Conservation (phyloP, 139 green algal species). For the Haematococcus sp. region DNA sequence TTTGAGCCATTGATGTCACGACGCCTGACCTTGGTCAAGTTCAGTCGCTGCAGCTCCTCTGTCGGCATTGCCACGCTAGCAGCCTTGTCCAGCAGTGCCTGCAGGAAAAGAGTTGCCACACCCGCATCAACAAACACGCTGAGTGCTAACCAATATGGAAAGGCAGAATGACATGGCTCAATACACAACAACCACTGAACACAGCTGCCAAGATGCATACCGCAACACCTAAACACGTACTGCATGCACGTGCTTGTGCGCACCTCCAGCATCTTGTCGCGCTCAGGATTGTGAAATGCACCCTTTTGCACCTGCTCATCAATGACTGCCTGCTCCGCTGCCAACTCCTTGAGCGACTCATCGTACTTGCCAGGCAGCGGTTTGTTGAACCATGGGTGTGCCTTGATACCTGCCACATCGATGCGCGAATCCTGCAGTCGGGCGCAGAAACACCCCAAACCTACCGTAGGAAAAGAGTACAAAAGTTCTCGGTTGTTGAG, state of each 20-base stretch:
- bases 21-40: slow-evolving; percentile 30
- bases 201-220: too few species aligned
- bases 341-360: slow-evolving; percentile 18
- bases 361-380: slow-evolving; percentile 34
- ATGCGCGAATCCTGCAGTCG: slow-evolving; percentile 45
- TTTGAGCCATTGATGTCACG: slow-evolving; percentile 9
- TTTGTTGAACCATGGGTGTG: slow-evolving; percentile 51
- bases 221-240: not conserved
- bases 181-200: too few species aligned
- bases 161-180: too few species aligned
- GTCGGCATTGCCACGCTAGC: slow-evolving; percentile 16
- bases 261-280: slow-evolving; percentile 46
- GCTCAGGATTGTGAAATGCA: slow-evolving; percentile 35
- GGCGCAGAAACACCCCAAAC: too few species aligned
- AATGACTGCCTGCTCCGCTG: slow-evolving; percentile 27
- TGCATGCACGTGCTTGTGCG: not conserved
- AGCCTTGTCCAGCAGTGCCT: slow-evolving; percentile 36
- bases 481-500: too few species aligned
- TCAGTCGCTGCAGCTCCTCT: slow-evolving; percentile 32
- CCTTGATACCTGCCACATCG: slow-evolving; percentile 44
- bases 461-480: too few species aligned
- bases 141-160: not conserved
- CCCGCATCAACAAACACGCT: not conserved
- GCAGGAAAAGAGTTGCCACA: not conserved
- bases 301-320: slow-evolving; percentile 25